A percentile compares a stretch with the other conserved stretches of the same genome.
Conservation (phyloP, 1,284 basidiomycete species). For the Pseudozyma sp. region DNA sequence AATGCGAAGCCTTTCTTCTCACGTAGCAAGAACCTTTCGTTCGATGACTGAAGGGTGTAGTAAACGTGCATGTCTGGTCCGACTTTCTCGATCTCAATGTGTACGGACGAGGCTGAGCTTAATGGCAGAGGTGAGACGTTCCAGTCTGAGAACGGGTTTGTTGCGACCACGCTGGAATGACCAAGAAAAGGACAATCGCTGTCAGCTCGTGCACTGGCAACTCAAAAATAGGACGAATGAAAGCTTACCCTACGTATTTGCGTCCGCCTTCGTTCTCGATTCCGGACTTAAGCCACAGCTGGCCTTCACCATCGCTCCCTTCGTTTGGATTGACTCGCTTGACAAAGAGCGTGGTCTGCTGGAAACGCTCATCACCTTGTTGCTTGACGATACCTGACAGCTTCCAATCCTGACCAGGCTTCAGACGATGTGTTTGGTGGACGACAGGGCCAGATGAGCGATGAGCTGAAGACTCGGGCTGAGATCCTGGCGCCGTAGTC, state of each 20-base stretch:
- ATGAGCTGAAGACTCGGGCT: conserved; percentile 34
- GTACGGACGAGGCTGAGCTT: background rate
- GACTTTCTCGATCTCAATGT: conserved; percentile 34
- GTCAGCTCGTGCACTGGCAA: background rate
- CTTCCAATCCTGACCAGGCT: conserved; percentile 3
- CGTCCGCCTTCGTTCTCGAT: conserved; percentile 34
- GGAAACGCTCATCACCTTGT: conserved; percentile 28
- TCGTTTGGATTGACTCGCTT: background rate
- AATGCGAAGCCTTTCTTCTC: conserved; percentile 41
- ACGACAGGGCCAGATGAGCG: conserved; percentile 27
- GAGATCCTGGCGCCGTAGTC: conserved; percentile 27
- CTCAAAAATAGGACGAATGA: background rate
- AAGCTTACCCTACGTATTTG: conserved; percentile 32
- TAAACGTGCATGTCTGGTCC: conserved; percentile 35
- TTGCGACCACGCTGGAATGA: conserved; percentile 20
- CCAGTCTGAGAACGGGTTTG: conserved; percentile 42
- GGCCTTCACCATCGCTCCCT: conserved; percentile 4
- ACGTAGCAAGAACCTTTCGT: conserved; percentile 19
- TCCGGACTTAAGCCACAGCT: conserved; percentile 35
- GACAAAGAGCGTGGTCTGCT: conserved; percentile 43
- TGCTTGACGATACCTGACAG: conserved; percentile 19
- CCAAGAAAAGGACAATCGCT: background rate
- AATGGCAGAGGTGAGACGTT: conserved; percentile 25
- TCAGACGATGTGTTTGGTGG: conserved; percentile 5
- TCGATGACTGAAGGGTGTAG: conserved; percentile 17